These are phyloP conservation scores for Fusarium torulosum DNA, from an alignment of 2,329 filamentous ascomycete genomes.

Conservation along the genomic window DNA sequence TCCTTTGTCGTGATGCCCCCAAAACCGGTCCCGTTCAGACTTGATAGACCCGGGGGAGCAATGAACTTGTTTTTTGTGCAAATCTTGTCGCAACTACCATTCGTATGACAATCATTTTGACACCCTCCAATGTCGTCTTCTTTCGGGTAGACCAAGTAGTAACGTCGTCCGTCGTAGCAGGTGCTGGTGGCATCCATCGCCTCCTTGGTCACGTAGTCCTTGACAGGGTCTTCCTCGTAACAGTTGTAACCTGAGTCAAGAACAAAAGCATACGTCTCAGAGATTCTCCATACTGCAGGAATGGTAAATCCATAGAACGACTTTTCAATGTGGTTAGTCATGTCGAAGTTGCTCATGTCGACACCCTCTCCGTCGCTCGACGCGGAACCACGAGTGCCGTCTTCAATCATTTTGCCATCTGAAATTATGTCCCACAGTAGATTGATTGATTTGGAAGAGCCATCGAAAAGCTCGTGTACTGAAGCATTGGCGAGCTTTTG, in stretches of 20 bases:
- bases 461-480: not conserved
- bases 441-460: not conserved
- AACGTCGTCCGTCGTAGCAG: not conserved
- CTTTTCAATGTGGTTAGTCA: not conserved
- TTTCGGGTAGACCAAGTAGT: conserved; percentile 4
- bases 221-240: not conserved
- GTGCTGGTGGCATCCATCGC: not conserved
- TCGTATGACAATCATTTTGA: not conserved
- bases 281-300: not conserved
- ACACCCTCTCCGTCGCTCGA: too few species aligned
- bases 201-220: not conserved
- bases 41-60: not conserved
- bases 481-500: not conserved
- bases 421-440: not conserved
- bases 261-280: not conserved
- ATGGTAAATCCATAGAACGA: not conserved
- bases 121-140: not conserved
- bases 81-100: not conserved
- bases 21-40: not conserved
- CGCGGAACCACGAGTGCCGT: too few species aligned
- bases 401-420: not conserved
- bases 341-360: not conserved
- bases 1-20: not conserved
- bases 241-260: not conserved
- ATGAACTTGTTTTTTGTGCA: not conserved